Evolutionary conservation across 306 rosid genomes (phyloP).

Genomic region (Ormosia emarginata): DNA sequence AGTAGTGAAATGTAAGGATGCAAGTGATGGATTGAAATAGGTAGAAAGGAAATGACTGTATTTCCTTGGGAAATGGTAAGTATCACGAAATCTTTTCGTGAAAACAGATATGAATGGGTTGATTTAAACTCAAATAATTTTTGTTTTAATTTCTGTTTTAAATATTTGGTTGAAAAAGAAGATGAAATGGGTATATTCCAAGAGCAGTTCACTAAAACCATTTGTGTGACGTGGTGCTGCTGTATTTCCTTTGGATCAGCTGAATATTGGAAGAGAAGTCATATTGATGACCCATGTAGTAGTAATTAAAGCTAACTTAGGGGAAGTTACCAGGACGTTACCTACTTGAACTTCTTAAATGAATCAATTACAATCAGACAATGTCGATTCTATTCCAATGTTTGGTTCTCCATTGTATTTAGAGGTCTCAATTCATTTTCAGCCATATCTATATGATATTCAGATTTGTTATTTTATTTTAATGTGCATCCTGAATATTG

Average conservation of each 20-base stretch:
- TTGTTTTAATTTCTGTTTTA: neutral
- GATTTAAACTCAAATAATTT: neutral
- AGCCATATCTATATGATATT: neutral
- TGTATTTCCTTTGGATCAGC: slow-evolving; percentile 5
- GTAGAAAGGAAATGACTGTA: slow-evolving; percentile 6
- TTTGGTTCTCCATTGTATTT: slow-evolving; percentile 2
- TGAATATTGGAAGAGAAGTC: neutral
- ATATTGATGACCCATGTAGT: neutral
- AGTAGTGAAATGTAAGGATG: neutral
- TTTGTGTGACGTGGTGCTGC: neutral
- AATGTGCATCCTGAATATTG: neutral
- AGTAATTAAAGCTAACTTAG: neutral
- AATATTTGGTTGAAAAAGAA: neutral
- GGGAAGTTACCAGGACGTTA: neutral
- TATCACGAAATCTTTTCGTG: neutral
- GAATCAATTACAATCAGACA: slow-evolving; percentile 1
- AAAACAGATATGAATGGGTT: neutral
- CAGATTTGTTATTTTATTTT: neutral
- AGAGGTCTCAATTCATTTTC: neutral
- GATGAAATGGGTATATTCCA: neutral
- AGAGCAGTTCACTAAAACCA: neutral
- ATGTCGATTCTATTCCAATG: neutral
- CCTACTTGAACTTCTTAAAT: slow-evolving; percentile 3
- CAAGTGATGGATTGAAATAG: slow-evolving; percentile 1
- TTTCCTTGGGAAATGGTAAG: neutral